Evolutionary conservation across 768 basidiomycete species (phyloP), one percentile per base, ranked within the genome.

Genomic region (Dacryopinax spathularia): DNA sequence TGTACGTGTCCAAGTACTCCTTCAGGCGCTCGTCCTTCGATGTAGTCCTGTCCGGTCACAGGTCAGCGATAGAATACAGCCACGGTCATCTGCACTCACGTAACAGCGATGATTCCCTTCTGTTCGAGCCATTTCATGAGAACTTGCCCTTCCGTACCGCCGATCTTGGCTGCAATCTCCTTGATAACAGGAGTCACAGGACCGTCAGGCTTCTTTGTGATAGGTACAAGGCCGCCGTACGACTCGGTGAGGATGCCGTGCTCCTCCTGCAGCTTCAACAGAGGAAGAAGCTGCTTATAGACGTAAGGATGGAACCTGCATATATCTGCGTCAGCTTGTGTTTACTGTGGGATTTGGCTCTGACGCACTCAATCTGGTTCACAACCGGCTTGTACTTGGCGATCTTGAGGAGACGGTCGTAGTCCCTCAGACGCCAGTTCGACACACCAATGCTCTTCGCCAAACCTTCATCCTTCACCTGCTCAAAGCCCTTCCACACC

Each of bases 121-220:
- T 68, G 65, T 36, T 69, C 67, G 25, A 43, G 31, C 67, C 67
- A 69, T 34, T 34, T 41, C 37, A 67, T 22, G 34, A 63, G 25
- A 22, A 72, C 64, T 61, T 61, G 67, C 61, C 36, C 70, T 6
- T 41, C 43, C 60, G 59, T 64, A 34, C 31, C 66, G 41, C 65
- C 60, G 10, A 62, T 41, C 60, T 75, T 71, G 2, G 68, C 65
- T 1, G 75, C 72, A 56, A 79, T 72, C 27, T 69, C 65, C 48
- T 71, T 68, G 25, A 81, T 41, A 33, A 78, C 73, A 2, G 74
- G 70, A 60, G 76, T 76, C 34, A 79, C 64, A 6, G 79, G 76
- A 0, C 79, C 77, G 9, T 82, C 84, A 4, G 84, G 82, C 61
- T 74, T 77, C 22, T 67, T 74, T 2, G 84, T 86, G 41, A 88